A percentile compares a stretch with the other conserved stretches of the same genome.
phyloP scores from a whole-genome alignment of 305 asterid genomes.

The Vinca major region DNA sequence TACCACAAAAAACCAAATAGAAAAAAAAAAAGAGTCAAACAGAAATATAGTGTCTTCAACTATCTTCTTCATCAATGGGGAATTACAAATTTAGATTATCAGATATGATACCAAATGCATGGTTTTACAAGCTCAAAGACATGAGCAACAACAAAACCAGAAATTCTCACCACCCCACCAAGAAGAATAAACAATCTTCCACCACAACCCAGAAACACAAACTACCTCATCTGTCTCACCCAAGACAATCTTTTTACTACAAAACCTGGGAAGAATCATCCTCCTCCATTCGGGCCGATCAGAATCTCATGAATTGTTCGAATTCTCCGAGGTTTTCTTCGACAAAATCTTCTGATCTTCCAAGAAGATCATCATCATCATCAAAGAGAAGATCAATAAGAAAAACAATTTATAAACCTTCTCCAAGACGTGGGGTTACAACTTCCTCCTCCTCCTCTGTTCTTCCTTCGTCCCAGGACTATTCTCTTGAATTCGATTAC shows the following conservation, averaged over 20 bases:
- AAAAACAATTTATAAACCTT: conserved; percentile 48
- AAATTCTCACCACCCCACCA: conserved; percentile 1
- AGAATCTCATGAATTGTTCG: conserved; percentile 22
- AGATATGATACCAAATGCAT: conserved; percentile 78
- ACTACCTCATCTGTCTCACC: conserved; percentile 3
- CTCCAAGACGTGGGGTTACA: conserved; percentile 27
- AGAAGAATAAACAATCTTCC: conserved; percentile 23
- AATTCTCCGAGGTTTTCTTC: conserved; percentile 15
- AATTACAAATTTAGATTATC: conserved; percentile 60
- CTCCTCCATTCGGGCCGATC: background rate
- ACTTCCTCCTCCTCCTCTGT: conserved; percentile 11
- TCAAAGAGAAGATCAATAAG: conserved; percentile 36
- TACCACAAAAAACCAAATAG: background rate
- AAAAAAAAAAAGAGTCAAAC: background rate
- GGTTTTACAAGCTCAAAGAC: conserved; percentile 83
- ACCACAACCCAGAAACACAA: conserved; percentile 22
- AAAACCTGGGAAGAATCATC: conserved; percentile 23
- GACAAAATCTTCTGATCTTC: conserved; percentile 22
- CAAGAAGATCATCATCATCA: conserved; percentile 35
- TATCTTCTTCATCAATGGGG: conserved; percentile 35
- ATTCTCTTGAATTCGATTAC: conserved; percentile 25
- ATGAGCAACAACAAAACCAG: conserved; percentile 34
- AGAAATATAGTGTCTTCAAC: background rate
- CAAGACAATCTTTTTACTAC: conserved; percentile 42
- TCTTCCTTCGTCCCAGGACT: background rate